These are phyloP conservation scores for Balakata baccata DNA, from an alignment of 345 rosid species.

Conservation along the genomic window DNA sequence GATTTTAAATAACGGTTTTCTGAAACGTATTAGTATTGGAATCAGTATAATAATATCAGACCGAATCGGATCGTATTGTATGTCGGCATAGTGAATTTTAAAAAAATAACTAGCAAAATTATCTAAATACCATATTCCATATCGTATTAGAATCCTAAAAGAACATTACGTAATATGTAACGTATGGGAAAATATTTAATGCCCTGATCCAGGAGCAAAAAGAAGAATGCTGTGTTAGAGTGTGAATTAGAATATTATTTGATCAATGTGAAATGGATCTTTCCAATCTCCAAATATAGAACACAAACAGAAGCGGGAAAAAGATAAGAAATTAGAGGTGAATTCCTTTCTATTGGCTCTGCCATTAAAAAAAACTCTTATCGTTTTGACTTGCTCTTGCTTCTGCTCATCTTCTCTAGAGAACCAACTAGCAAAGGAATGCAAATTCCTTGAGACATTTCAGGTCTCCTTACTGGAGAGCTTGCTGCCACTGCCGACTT, in stretches of 20 bases:
- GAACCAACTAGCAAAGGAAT: constrained; percentile 40
- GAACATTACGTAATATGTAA: no score
- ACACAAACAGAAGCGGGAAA: neutral
- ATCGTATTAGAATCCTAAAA: no score
- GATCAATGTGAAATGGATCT: neutral
- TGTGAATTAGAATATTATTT: neutral
- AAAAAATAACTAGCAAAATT: no score
- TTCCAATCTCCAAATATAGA: neutral
- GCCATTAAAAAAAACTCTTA: neutral
- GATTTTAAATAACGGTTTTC: no score
- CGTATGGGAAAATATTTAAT: no score
- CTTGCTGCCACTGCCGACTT: neutral
- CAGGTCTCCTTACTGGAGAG: constrained; percentile 16
- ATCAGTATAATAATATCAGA: no score
- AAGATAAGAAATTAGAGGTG: neutral
- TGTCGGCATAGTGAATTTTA: no score
- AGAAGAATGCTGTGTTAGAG: no score
- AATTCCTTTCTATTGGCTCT: neutral
- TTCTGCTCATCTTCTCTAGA: constrained; percentile 38
- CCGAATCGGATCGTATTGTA: no score
- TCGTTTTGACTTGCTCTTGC: constrained; percentile 25
- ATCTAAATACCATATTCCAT: no score
- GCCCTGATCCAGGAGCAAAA: no score
- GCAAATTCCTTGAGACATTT: constrained; percentile 43
- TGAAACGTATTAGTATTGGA: no score